Base-by-base conservation (phyloP, 2,329 filamentous ascomycete genomes). In the Diaporthe eres region DNA sequence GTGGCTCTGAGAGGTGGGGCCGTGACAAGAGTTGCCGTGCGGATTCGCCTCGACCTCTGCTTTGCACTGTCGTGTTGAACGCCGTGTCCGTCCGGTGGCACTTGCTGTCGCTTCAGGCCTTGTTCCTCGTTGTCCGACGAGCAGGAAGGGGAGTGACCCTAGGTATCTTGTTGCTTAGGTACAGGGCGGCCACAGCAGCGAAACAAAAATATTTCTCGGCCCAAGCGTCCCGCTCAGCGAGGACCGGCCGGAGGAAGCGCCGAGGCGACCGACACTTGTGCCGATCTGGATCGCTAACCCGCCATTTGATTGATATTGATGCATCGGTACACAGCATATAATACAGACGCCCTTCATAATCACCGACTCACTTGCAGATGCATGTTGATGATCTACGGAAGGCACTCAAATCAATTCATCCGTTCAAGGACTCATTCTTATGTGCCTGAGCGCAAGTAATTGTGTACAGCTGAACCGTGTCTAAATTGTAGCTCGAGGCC, bases 391-490 rank as follows among this genome's bases (percentile, higher is more conserved):
- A 31, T 31, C 31, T 31, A 31, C 31, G 31, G 31, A 31, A 31
- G 31, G 31, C 31, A 31, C 31, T 31, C 31, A 31, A 31, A 31
- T 31, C 31, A 31, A 31, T 31, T 31, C 31, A 31, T 31, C 31
- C 31, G 31, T 31, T 31, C 31, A 31, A 31, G 31, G 31, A 28
- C 4, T 55, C 49, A 19, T 70, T 70, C 65, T 70, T 70, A 60
- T 49, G 68, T 68, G 63, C 60, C 70, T 58, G 47, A 71, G 55
- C 58, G 61, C n/a, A 65, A 22, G 25, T 55, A 51, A n/a, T 53
- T 74, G 74, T 75, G 60, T 74, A 76, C 71, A 74, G 53, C 28
- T 53, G 42, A 39, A 49, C 61, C 71, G 25, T 67, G 28, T 67
- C 63, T 60, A 53, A 58, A 39, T 58, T 39, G 51, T 53, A 57